Conservation (phyloP, 1,284 basidiomycete species). For the Phellopilus nigrolimitatus region DNA sequence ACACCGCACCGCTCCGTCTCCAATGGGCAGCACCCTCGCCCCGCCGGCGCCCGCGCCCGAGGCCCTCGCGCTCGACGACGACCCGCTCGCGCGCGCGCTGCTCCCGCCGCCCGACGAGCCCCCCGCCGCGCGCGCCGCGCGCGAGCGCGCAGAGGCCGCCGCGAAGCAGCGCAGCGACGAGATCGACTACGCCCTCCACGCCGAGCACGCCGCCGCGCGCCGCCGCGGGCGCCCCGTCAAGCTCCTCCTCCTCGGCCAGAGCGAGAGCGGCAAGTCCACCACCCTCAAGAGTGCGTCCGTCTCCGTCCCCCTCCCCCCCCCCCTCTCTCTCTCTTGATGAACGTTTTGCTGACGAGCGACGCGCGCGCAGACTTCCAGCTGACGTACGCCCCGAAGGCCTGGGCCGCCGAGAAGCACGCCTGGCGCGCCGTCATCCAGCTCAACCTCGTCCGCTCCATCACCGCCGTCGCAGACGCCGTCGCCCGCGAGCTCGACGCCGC, state of each 20-base stretch:
- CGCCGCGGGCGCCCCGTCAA: conserved; percentile 45
- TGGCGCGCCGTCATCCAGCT: conserved; percentile 75
- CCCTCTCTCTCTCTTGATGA: not conserved
- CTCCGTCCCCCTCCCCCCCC: not conserved
- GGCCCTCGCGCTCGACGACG: conserved; percentile 5
- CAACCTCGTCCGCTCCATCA: conserved; percentile 67
- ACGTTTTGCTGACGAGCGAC: not conserved
- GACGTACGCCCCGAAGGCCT: conserved; percentile 58
- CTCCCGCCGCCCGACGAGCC: conserved; percentile 17
- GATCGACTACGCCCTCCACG: conserved; percentile 52
- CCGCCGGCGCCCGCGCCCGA: too few relatives aligned
- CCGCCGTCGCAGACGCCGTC: conserved; percentile 52
- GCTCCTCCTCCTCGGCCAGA: conserved; percentile 56
- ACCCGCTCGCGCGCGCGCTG: conserved; percentile 12
- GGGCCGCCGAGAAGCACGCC: conserved; percentile 60
- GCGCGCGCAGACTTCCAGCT: conserved; percentile 59
- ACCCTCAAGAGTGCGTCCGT: conserved; percentile 44
- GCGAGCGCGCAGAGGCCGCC: conserved; percentile 44
- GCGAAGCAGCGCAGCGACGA: conserved; percentile 48
- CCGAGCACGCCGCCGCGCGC: conserved; percentile 37
- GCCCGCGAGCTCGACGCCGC: conserved; percentile 45
- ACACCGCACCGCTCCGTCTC: not conserved
- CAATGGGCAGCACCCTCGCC: not conserved
- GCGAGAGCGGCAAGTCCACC: conserved; percentile 55
- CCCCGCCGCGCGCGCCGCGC: conserved; percentile 26